phyloP scores from a whole-genome alignment of 2,329 filamentous ascomycete genomes.

The Aspergillus cejpii region DNA sequence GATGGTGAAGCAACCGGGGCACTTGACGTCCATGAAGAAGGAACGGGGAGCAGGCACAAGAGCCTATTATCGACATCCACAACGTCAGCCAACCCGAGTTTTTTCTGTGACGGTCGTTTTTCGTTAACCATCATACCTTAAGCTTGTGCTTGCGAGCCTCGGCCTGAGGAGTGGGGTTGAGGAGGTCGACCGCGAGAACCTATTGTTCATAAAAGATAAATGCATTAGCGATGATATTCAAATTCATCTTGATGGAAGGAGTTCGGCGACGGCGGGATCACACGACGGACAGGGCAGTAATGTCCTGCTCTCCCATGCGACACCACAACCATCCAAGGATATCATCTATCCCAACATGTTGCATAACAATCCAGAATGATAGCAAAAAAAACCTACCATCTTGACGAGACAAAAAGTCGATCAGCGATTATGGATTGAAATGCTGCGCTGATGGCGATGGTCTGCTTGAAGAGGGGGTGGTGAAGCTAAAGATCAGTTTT shows the following conservation, averaged over 20 bases:
- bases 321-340: too few relatives aligned
- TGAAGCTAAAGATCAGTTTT: slow-evolving; percentile 29
- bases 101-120: slow-evolving; percentile 4
- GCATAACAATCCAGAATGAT: slow-evolving; percentile 1
- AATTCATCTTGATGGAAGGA: neutral
- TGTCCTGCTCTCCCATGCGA: too few relatives aligned
- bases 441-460: slow-evolving; percentile 38
- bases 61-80: slow-evolving; percentile 50
- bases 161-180: slow-evolving; percentile 95
- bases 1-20: slow-evolving; percentile 99
- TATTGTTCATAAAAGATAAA: slow-evolving; percentile 37
- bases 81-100: slow-evolving; percentile 7
- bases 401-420: slow-evolving; percentile 38
- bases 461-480: slow-evolving; percentile 29
- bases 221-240: slow-evolving; percentile 19
- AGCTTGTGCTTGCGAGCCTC: slow-evolving; percentile 99
- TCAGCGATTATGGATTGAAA: slow-evolving; percentile 38
- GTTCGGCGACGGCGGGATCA: slow-evolving; percentile 13
- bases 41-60: slow-evolving; percentile 94
- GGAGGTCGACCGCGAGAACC: slow-evolving; percentile 99
- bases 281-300: slow-evolving; percentile 2
- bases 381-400: slow-evolving; percentile 35
- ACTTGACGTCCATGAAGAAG: slow-evolving; percentile 99
- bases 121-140: slow-evolving; percentile 62
- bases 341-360: neutral